Conservation (phyloP, 139 green algal genomes). For the Pleodorina starrii region DNA sequence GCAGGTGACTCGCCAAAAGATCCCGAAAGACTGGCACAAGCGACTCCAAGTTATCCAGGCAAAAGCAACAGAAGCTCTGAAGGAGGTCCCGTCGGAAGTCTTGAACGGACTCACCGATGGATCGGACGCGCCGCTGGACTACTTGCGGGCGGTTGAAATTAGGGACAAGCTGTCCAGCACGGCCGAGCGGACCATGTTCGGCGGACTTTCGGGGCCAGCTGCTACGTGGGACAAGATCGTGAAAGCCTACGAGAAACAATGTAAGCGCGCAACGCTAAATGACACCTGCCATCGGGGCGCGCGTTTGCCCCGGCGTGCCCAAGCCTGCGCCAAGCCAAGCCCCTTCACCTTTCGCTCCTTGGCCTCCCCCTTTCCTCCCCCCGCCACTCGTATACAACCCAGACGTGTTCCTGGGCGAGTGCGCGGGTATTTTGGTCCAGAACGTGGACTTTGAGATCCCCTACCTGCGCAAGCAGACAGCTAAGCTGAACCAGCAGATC, state of each 20-base stretch:
- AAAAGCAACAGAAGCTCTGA: conserved; percentile 64
- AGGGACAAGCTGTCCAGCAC: conserved; percentile 70
- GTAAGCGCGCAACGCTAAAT: no score
- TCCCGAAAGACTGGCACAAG: conserved; percentile 83
- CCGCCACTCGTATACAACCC: no score
- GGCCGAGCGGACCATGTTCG: conserved; percentile 80
- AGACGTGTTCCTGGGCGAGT: conserved; percentile 83
- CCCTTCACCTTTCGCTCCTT: no score
- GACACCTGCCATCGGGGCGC: no score
- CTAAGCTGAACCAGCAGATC: conserved; percentile 65
- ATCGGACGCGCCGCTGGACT: conserved; percentile 69
- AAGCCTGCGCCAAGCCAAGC: no score
- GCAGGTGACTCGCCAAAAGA: conserved; percentile 78
- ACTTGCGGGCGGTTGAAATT: conserved; percentile 67
- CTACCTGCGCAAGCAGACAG: conserved; percentile 66
- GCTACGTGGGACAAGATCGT: conserved; percentile 83
- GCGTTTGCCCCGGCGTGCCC: no score
- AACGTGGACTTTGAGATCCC: conserved; percentile 88
- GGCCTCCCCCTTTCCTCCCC: no score
- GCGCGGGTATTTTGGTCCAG: conserved; percentile 68
- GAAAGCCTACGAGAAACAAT: conserved; percentile 77
- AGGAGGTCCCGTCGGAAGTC: conserved; percentile 67
- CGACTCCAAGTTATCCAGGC: conserved; percentile 76
- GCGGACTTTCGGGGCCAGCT: conserved; percentile 73
- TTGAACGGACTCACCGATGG: conserved; percentile 47